A percentile compares a stretch with the other conserved stretches of the same genome.
phyloP scores from a whole-genome alignment of 805 yeast species.

The Metschnikowia picachoensis region DNA sequence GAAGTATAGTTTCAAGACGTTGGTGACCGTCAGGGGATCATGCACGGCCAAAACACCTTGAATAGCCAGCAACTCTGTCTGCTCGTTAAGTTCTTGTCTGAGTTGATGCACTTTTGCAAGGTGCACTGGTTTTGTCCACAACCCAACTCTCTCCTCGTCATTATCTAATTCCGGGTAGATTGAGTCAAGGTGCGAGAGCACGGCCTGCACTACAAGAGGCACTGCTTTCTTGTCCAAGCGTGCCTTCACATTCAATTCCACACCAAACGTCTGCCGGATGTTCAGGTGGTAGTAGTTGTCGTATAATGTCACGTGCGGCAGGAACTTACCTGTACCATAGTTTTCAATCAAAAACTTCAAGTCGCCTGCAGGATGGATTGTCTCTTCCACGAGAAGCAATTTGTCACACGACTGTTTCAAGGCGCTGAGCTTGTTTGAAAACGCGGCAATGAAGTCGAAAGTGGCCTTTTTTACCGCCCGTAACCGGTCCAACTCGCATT shows the following conservation, averaged over 20 bases:
- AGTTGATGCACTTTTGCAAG: constrained; percentile 57
- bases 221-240: constrained; percentile 70
- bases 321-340: constrained; percentile 69
- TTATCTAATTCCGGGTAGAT: constrained; percentile 65
- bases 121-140: constrained; percentile 68
- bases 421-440: constrained; percentile 56
- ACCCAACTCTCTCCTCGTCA: constrained; percentile 62
- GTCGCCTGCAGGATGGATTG: constrained; percentile 68
- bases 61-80: constrained; percentile 27
- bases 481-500: constrained; percentile 76
- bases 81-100: constrained; percentile 49
- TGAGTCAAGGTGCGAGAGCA: constrained; percentile 63
- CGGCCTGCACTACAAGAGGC: constrained; percentile 61
- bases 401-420: constrained; percentile 59
- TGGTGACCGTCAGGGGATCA: constrained; percentile 59
- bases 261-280: constrained; percentile 71
- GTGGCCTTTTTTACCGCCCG: constrained; percentile 73
- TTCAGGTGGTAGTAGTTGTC: constrained; percentile 76
- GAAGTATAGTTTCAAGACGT: constrained; percentile 66
- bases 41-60: constrained; percentile 32
- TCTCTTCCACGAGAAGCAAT: constrained; percentile 60
- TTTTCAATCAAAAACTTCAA: constrained; percentile 61
- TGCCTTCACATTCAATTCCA: constrained; percentile 66
- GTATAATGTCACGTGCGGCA: constrained; percentile 68
- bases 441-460: constrained; percentile 64